These are phyloP conservation scores for Apodospora peruviana DNA, from an alignment of 495 filamentous ascomycete species.

Conservation along the genomic window DNA sequence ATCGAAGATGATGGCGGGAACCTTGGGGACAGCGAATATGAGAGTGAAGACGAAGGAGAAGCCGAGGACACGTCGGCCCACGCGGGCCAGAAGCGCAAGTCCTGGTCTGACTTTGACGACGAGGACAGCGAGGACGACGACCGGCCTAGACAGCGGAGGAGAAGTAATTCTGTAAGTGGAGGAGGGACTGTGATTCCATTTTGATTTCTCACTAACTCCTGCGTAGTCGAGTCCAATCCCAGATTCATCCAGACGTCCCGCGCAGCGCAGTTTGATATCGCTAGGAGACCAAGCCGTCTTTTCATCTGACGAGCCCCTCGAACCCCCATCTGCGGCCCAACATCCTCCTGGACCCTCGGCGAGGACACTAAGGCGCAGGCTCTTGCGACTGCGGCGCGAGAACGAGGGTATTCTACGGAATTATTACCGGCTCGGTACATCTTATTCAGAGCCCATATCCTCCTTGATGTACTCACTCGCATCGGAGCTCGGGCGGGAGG, in stretches of 20 bases:
- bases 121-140: constrained; percentile 65
- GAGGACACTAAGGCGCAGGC: constrained; percentile 59
- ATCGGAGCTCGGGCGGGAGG: constrained; percentile 90
- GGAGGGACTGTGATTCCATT: too few relatives aligned
- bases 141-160: constrained; percentile 68
- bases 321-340: constrained; percentile 52
- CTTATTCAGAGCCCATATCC: constrained; percentile 91
- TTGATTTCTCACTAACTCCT: constrained; percentile 30
- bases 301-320: constrained; percentile 29
- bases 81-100: constrained; percentile 70
- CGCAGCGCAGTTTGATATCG: constrained; percentile 44
- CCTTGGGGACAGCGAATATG: constrained; percentile 36
- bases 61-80: constrained; percentile 14
- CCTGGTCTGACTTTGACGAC: constrained; percentile 69
- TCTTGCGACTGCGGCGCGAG: constrained; percentile 69
- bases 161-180: constrained; percentile 75
- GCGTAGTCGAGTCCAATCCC: constrained; percentile 54
- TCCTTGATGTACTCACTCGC: constrained; percentile 90
- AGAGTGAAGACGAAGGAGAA: constrained; percentile 30
- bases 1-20: constrained; percentile 66
- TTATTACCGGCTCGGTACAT: constrained; percentile 83
- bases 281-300: constrained; percentile 36
- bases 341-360: constrained; percentile 60
- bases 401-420: constrained; percentile 64
- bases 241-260: constrained; percentile 45